Evolutionary conservation across 2,329 filamentous ascomycete genomes (phyloP).

Genomic region (Verruconis gallopava): DNA sequence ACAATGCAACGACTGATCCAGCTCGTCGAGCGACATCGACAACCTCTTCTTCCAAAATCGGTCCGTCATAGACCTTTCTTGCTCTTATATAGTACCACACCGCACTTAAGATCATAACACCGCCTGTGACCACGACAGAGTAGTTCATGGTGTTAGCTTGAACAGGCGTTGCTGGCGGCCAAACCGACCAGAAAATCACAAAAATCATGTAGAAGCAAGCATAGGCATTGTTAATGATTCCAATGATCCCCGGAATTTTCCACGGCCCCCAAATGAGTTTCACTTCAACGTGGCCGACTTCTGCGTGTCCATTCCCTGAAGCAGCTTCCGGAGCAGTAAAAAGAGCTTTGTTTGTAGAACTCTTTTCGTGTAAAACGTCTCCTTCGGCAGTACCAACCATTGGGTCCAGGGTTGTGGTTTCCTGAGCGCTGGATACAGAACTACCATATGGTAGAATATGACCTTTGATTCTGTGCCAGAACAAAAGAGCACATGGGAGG

Average conservation of each 20-base stretch:
- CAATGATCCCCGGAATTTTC: constrained; percentile 37
- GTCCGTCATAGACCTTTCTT: constrained; percentile 25
- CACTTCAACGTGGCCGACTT: constrained; percentile 16
- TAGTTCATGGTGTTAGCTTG: constrained; percentile 31
- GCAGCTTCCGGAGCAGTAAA: not conserved
- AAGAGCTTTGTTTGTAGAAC: not conserved
- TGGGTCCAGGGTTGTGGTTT: not conserved
- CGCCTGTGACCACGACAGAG: constrained; percentile 25
- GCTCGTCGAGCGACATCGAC: constrained; percentile 16
- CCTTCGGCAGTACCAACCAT: not conserved
- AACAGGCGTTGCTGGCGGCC: constrained; percentile 27
- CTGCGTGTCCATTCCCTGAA: not conserved
- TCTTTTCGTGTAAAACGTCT: not conserved
- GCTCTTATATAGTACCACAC: constrained; percentile 25
- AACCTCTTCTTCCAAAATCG: constrained; percentile 24
- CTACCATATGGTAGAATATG: constrained; percentile 26
- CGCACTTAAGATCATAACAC: constrained; percentile 23
- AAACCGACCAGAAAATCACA: constrained; percentile 44
- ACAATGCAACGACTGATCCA: constrained; percentile 12
- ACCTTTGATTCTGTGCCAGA: constrained; percentile 29
- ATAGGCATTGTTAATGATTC: constrained; percentile 42
- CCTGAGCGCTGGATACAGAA: not conserved
- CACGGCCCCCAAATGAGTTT: constrained; percentile 42
- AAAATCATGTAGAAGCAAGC: constrained; percentile 41
- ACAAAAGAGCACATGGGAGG: constrained; percentile 26